Base-by-base conservation (phyloP, 2,329 filamentous ascomycete species). In the Ophiostoma ips region DNA sequence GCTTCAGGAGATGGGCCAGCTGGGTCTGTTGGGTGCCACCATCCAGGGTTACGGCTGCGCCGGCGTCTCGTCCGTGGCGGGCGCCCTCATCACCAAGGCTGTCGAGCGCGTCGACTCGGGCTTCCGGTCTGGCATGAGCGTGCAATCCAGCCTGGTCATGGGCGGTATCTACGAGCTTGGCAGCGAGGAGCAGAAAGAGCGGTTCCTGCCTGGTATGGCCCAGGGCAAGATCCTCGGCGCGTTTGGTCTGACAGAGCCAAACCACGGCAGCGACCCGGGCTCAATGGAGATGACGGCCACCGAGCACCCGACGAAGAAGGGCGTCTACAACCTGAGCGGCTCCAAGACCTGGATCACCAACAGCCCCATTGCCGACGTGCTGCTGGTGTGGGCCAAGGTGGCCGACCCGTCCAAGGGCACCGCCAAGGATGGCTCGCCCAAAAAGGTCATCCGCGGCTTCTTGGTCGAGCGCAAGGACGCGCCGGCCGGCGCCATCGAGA, bases 311-410 rank as follows among this genome's bases (percentile, higher is more conserved):
- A 77, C 74, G 11, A 87, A 87, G 68, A 79, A 84, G 60, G 86
- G 85, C 2, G 84, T 84, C 62, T 84, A 82, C 59, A 74, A 79
- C 43, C 69, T 94, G 19, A 83, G 77, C 44, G 87, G 87, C 5
- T 70, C 83, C 44, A 94, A 94, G 71, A 92, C 87, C 0, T 94
- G 87, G 87, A 94, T 94, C 61, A 94, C 87, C 12, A 94, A 94
- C 66, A 88, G 83, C 13, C 87, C 87, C 9, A 90, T 94, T 59
- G 77, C 86, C 1, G 85, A 92, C 59, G 72, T 92, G 5, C 67
- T 90, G 49, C 67, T 94, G 48, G 81, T 94, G 3, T 98, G 92
- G 92, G 92, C 90, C 1, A 95, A 94, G 70, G 69, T 95, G 45
- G 79, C 92, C 56, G 84, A 84, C 58, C 94, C 87, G 19, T 89